A percentile compares a stretch with the other conserved stretches of the same genome.
These are phyloP conservation scores for Shiraia sp. DNA, from an alignment of 2,329 filamentous ascomycete species.

Conservation along the genomic window DNA sequence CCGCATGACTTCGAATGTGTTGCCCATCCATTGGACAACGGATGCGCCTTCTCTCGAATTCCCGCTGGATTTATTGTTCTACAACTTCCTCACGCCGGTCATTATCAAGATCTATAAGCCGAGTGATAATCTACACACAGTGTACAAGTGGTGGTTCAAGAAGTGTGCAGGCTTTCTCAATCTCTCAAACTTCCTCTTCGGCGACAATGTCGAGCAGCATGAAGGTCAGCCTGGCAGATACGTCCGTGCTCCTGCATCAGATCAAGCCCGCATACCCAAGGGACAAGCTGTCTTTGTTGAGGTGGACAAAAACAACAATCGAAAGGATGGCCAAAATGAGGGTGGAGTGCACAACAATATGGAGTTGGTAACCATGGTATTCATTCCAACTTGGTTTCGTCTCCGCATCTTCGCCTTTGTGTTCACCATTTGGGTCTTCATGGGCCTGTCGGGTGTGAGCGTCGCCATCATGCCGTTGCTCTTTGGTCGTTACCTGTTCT, in stretches of 20 bases:
- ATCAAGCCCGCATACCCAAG: slow-evolving; percentile 92
- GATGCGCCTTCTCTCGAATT: slow-evolving; percentile 93
- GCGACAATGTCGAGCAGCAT: slow-evolving; percentile 78
- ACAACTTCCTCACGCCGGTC: slow-evolving; percentile 93
- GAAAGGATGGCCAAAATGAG: slow-evolving; percentile 60
- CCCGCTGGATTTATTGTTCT: slow-evolving; percentile 89
- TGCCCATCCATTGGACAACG: slow-evolving; percentile 92
- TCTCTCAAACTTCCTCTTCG: slow-evolving; percentile 91
- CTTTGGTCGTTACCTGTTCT: slow-evolving; percentile 79
- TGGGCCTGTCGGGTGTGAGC: slow-evolving; percentile 81
- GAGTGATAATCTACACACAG: slow-evolving; percentile 76
- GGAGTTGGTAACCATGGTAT: slow-evolving; percentile 58
- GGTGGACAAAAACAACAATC: slow-evolving; percentile 68
- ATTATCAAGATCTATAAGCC: slow-evolving; percentile 84
- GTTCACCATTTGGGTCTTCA: slow-evolving; percentile 89
- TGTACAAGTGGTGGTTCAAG: slow-evolving; percentile 97
- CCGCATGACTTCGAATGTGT: slow-evolving; percentile 67
- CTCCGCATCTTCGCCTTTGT: slow-evolving; percentile 83
- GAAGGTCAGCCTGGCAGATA: slow-evolving; percentile 82
- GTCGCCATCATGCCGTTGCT: slow-evolving; percentile 85
- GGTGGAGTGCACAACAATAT: slow-evolving; percentile 42
- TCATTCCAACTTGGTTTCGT: slow-evolving; percentile 84
- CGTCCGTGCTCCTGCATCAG: slow-evolving; percentile 89
- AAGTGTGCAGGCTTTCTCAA: slow-evolving; percentile 78
- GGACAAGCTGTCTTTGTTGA: slow-evolving; percentile 79